These are phyloP conservation scores for Mucuna pruriens DNA, from an alignment of 306 rosid species.

Conservation along the genomic window DNA sequence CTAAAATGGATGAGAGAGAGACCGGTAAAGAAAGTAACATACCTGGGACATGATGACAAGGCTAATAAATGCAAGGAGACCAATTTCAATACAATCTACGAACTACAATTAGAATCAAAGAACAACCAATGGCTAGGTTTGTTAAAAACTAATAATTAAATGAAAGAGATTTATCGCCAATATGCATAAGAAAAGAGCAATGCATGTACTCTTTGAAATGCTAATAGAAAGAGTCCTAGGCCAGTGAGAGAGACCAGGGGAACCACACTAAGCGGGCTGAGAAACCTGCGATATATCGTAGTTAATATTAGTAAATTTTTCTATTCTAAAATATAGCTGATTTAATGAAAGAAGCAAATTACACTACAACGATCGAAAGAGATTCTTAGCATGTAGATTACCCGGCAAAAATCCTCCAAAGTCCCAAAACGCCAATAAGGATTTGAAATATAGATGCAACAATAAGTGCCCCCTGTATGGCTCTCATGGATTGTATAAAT, in stretches of 20 bases:
- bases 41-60: slow-evolving; percentile 76
- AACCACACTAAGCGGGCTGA: slow-evolving; percentile 75
- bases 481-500: slow-evolving; percentile 67
- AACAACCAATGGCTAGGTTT: slow-evolving; percentile 6
- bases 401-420: slow-evolving; percentile 78
- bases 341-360: slow-evolving; percentile 32
- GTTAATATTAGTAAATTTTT: not conserved
- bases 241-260: slow-evolving; percentile 88
- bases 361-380: not conserved
- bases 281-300: slow-evolving; percentile 60
- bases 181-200: not conserved
- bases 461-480: slow-evolving; percentile 74
- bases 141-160: slow-evolving; percentile 23
- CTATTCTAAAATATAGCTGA: not conserved
- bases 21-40: slow-evolving; percentile 28
- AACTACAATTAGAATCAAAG: slow-evolving; percentile 62
- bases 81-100: slow-evolving; percentile 81
- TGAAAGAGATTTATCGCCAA: slow-evolving; percentile 12
- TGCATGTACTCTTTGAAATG: slow-evolving; percentile 68
- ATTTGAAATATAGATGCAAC: slow-evolving; percentile 71
- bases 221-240: slow-evolving; percentile 64
- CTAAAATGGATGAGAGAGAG: slow-evolving; percentile 1
- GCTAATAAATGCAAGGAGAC: slow-evolving; percentile 76
- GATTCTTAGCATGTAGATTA: slow-evolving; percentile 23
- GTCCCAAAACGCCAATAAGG: slow-evolving; percentile 71